Evolutionary conservation across 441 rosid genomes (phyloP), one percentile per base, ranked within the genome.

Genomic region (Gossypium lobatum): DNA sequence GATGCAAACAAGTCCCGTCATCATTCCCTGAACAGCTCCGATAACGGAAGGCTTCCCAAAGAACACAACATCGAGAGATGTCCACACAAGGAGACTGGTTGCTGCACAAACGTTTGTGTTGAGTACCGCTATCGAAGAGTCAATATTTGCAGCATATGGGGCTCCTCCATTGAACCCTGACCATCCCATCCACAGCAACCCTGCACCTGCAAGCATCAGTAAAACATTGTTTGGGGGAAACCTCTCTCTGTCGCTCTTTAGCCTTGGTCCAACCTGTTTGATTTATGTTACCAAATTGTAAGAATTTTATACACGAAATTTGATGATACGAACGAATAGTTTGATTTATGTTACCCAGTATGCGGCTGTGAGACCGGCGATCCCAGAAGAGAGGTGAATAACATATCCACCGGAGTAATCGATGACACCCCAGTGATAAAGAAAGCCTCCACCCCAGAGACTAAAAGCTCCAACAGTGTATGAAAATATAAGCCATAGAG

Each of bases 121-220:
- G 14, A 93, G 72, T 4, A 93, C 75, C 0, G 95, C 98, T 14
- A 89, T 78, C 0, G 98, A 87, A 37, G 98, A 69, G 64, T 73
- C 82, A 13, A 87, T 55, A 54, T 87, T 85, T 10, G 96, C 98
- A 0, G 96, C 95, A 71, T 89, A 93, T 0, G 98, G 98, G 8
- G 93, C 98, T 1, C 98, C 98, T 0, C 98, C 98, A 46, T 93
- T 93, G 85, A 93, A 93, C 4, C 98, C 98, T 1, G 98, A 87
- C 98, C 98, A 93, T 14, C 98, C 98, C 93, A 91, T 84, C 98
- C 96, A 93, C 7, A 93, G 65, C 60, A 93, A 84, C 0, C 98
- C 98, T 0, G 95, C 98, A 3, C 98, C 98, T 11, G 96, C 93
- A 10, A 93, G 86, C 96, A 91, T 91, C 8, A 93, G 80, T 75